Evolutionary conservation across 768 basidiomycete genomes (phyloP).

Genomic region (Lentinus brumalis): DNA sequence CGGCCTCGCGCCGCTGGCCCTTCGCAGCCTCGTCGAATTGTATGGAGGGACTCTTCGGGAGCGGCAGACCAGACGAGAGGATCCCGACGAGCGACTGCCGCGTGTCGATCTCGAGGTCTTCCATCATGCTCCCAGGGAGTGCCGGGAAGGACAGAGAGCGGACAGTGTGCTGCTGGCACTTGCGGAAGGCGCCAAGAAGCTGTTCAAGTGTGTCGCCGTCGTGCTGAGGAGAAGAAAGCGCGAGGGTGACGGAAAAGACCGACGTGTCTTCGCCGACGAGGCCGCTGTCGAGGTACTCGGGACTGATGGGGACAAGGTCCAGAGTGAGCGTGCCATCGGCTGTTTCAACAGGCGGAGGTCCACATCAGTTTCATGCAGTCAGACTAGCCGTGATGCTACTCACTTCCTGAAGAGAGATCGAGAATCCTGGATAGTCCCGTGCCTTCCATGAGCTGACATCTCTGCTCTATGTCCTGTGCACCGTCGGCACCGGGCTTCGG

Average conservation of each 20-base stretch:
- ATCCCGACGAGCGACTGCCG: constrained; percentile 41
- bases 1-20: background rate
- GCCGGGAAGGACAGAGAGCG: constrained; percentile 44
- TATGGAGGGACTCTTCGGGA: constrained; percentile 76
- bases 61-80: constrained; percentile 49
- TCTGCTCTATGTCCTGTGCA: constrained; percentile 28
- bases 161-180: constrained; percentile 51
- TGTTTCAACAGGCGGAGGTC: background rate
- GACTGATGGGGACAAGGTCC: constrained; percentile 52
- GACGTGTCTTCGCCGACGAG: constrained; percentile 35
- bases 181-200: constrained; percentile 49
- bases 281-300: constrained; percentile 41
- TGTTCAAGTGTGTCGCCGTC: constrained; percentile 16
- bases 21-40: constrained; percentile 40
- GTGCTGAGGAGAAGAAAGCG: constrained; percentile 34
- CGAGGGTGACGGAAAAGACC: constrained; percentile 38
- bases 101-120: constrained; percentile 33
- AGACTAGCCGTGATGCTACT: background rate
- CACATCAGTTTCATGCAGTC: background rate
- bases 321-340: constrained; percentile 37
- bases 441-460: constrained; percentile 47
- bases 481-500: constrained; percentile 23
- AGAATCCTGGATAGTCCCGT: constrained; percentile 54
- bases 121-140: constrained; percentile 30
- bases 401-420: constrained; percentile 41